A percentile compares a stretch with the other conserved stretches of the same genome.
These are phyloP conservation scores for Dorcoceras hygrometricum DNA, from an alignment of 257 asterid genomes.

Conservation along the genomic window DNA sequence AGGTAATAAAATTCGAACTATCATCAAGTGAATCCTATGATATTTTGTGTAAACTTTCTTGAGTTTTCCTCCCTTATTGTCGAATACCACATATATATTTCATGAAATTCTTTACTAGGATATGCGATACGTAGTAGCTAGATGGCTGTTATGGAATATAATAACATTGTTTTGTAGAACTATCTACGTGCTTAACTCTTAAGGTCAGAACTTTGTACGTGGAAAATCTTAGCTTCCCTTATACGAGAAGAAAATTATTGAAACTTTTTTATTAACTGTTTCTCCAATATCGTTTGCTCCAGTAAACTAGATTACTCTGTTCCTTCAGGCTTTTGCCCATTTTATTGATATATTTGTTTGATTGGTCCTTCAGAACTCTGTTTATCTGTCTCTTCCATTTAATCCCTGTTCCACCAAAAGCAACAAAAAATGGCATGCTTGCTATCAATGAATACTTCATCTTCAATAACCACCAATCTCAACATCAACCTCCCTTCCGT, in stretches of 20 bases:
- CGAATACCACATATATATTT: neutral
- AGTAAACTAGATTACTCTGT: too few species aligned
- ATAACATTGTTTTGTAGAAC: neutral
- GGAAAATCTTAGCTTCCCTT: neutral
- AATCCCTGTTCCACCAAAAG: neutral
- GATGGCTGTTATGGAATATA: neutral
- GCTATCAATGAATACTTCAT: constrained; percentile 37
- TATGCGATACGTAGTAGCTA: neutral
- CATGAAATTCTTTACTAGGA: neutral
- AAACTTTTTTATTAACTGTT: too few species aligned
- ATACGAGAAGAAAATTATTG: neutral
- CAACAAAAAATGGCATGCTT: constrained; percentile 29
- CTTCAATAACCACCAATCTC: constrained; percentile 36
- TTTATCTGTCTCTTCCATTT: neutral
- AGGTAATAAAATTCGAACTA: too few species aligned
- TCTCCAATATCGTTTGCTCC: neutral
- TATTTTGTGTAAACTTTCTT: too few species aligned
- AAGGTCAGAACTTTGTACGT: neutral
- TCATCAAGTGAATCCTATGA: too few species aligned
- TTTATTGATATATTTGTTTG: too few species aligned
- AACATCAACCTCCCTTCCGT: constrained; percentile 28
- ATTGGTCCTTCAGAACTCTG: neutral
- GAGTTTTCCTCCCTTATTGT: neutral
- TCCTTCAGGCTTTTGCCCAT: neutral
- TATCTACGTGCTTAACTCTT: neutral